Base-by-base conservation (phyloP, 805 yeast species). In the Candida easanensis region DNA sequence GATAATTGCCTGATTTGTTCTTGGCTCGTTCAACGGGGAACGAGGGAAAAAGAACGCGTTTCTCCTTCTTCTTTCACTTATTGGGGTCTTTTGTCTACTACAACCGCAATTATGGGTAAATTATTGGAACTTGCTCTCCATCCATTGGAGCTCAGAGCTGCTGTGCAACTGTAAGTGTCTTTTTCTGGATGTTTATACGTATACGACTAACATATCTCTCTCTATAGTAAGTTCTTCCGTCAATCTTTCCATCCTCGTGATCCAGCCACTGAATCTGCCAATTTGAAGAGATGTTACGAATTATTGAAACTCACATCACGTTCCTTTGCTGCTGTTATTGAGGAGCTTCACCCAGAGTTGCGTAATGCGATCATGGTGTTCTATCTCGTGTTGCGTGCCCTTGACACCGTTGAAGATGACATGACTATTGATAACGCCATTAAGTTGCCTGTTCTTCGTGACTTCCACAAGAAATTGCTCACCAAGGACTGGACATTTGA, bases 381-480 rank as follows among this genome's bases (percentile, higher is more conserved):
- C 66, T 93, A 93, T 64, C 65, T 93, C 43, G 74, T 89, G 18
- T 69, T 93, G 51, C 77, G 99, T 48, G 99, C 96, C 2, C 76
- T 93, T 56, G 99, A 93, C 61, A 93, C 99, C 1, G 76, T 93
- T 43, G 99, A 93, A 64, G 99, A 93, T 64, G 98, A 93, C 63
- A 89, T 89, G 95, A 77, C 93, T 8, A 68, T 93, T 45, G 83
- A 79, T 48, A 81, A 85, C 5, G 70, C 73, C 17, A 54, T 79
- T 46, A 93, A 93, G 66, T 68, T 89, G 20, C 89, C 93, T 2
- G 62, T 89, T 38, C 73, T 93, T 52, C 74, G 91, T 46, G 52
- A 61, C 3, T 93, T 93, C 64, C 72, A 80, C 60, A 65, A 74
- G 22, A 82, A 84, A 48, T 72, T 93, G 52, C 67, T 70, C 36